Conservation (phyloP, 1,284 basidiomycete genomes). For the Cystobasidiaceae sp. region DNA sequence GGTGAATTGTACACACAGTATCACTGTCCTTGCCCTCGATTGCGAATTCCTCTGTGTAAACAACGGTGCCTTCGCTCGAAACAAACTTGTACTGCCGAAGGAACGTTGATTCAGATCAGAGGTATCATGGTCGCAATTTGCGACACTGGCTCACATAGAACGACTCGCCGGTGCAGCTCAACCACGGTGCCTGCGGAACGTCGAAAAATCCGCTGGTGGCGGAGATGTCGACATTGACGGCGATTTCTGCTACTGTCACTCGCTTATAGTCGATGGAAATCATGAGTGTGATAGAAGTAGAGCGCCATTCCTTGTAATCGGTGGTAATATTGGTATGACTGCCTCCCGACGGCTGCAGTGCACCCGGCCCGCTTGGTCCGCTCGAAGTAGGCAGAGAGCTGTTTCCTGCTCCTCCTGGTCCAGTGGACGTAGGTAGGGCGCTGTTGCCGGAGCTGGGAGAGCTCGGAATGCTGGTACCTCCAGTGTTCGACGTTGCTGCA, state of each 20-base stretch:
- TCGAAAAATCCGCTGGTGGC: conserved; percentile 6
- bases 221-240: conserved; percentile 28
- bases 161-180: conserved; percentile 7
- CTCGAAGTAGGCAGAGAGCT: no score
- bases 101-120: neutral
- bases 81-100: conserved; percentile 22
- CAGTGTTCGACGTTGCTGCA: neutral
- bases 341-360: neutral
- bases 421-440: neutral
- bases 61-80: neutral
- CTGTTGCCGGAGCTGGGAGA: neutral
- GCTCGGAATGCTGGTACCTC: neutral
- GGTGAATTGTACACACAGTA: neutral
- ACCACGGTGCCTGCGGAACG: conserved; percentile 25
- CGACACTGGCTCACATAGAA: conserved; percentile 7
- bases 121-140: neutral
- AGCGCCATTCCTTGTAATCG: conserved; percentile 12
- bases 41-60: conserved; percentile 12
- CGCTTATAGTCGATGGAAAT: neutral
- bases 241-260: conserved; percentile 6
- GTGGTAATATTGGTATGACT: neutral
- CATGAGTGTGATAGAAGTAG: conserved; percentile 21
- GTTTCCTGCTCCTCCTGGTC: neutral
- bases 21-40: conserved; percentile 7
- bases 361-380: no score